Base-by-base conservation (phyloP, 352 stramenopile genomes). In the Phytophthora brassicae region DNA sequence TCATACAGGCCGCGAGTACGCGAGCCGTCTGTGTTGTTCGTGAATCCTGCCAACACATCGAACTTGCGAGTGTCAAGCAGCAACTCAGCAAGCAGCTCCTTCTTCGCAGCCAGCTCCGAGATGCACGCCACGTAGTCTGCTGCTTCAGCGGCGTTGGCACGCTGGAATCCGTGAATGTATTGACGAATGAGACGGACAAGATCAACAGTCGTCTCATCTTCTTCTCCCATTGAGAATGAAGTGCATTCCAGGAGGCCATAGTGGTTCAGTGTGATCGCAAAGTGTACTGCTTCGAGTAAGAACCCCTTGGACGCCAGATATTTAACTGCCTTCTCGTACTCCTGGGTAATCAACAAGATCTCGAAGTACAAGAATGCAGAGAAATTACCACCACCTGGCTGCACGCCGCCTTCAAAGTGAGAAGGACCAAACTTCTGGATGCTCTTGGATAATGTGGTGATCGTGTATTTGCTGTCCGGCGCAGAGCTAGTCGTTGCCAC, bases 151-250 rank as follows among this genome's bases (percentile, higher is more conserved):
- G 86, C 72, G 39, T 95, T 87, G 9, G 76, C 81, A 20, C 84
- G 79, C 62, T 95, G 86, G 74, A 95, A 95, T 6, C 68, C 68
- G 52, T 95, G 86, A 31, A 93, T 71, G 64, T 92, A 95, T 58
- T 95, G 86, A 12, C 86, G 86, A n/a, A 92, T 50, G 33, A 95
- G 79, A 17, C 86, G 82, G 29, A 89, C 78, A 11, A 93, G 49
- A 54, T 92, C 79, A 3, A 91, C 68, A 16, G 56, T 79, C 7
- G 60, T 70, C 22, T 89, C 80, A 51, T 91, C 82, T 58, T 90
- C 79, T 14, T 90, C 81, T 38, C 68, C 72, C 56, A 73, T 72
- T 7, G 61, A 77, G 31, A 81, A 89, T 16, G 79, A 76, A 12
- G 68, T 82, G 48, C 74, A 89, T 17, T 72, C 75, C 51, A 93